Evolutionary conservation across 345 rosid species (phyloP).

Genomic region (Salix koriyanagi): DNA sequence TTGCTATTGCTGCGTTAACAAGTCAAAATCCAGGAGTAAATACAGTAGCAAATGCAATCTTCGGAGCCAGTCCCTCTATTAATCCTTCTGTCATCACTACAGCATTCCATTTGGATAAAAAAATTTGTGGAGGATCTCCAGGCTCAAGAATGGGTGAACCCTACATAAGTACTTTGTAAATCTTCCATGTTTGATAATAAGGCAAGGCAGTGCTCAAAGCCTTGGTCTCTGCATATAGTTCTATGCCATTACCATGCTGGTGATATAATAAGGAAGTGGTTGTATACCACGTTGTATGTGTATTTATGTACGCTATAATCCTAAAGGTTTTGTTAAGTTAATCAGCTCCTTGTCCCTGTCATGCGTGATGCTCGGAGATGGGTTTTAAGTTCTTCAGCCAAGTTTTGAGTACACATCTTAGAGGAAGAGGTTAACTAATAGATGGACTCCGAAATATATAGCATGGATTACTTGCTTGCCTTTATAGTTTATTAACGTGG

Average conservation of each 20-base stretch:
- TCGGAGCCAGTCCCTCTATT: constrained; percentile 1
- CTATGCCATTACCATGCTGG: background rate
- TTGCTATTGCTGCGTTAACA: constrained; percentile 15
- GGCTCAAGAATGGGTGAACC: background rate
- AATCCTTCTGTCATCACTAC: constrained; percentile 12
- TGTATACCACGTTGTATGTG: background rate
- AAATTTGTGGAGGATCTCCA: background rate
- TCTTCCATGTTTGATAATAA: background rate
- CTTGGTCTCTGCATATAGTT: background rate
- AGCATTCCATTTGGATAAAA: constrained; percentile 13
- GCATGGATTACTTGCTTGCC: too few relatives aligned
- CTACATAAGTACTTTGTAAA: background rate
- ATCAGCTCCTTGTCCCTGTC: too few relatives aligned
- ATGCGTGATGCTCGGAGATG: too few relatives aligned
- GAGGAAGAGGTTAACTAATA: too few relatives aligned
- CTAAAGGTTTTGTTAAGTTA: too few relatives aligned
- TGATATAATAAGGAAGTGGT: background rate
- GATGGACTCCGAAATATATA: too few relatives aligned
- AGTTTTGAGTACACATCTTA: too few relatives aligned
- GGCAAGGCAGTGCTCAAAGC: background rate
- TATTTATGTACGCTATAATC: too few relatives aligned
- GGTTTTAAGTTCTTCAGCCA: too few relatives aligned
- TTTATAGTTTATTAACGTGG: too few relatives aligned
- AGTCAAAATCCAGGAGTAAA: constrained; percentile 19
- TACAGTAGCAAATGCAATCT: constrained; percentile 11